Conservation (phyloP, 495 filamentous ascomycete genomes). For the Letharia columbiana region DNA sequence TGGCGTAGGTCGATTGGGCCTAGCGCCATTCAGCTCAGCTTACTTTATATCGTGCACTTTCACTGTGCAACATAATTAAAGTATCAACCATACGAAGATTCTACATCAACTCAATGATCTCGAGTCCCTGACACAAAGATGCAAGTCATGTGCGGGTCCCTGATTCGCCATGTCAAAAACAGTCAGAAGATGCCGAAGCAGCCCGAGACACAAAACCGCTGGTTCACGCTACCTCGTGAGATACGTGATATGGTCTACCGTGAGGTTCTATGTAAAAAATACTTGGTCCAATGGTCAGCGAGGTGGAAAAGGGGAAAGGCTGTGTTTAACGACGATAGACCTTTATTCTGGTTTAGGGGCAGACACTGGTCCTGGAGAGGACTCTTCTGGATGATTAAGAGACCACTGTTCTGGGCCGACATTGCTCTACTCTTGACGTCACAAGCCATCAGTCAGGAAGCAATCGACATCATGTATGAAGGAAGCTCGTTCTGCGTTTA, state of each 20-base stretch:
- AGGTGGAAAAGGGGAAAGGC: background rate
- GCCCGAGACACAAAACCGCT: background rate
- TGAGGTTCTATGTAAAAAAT: background rate
- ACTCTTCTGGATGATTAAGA: background rate
- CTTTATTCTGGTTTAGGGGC: background rate
- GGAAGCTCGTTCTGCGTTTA: background rate
- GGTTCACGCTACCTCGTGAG: background rate
- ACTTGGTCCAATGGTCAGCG: background rate
- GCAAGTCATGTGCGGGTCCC: background rate
- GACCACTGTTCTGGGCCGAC: background rate
- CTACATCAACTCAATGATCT: background rate
- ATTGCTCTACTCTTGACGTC: slow-evolving; percentile 1
- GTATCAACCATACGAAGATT: background rate
- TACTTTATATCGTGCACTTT: too few species aligned
- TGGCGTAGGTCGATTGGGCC: background rate
- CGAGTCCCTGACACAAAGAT: background rate
- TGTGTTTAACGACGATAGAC: background rate
- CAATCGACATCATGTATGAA: background rate
- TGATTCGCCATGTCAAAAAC: background rate
- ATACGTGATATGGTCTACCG: background rate
- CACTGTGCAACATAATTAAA: too few species aligned
- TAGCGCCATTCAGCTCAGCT: too few species aligned
- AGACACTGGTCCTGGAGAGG: background rate
- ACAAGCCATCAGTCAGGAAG: background rate
- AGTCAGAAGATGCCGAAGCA: background rate